Percentiles rank a stretch among this genome's conserved stretches.
Evolutionary conservation across 352 stramenopile genomes (phyloP).

Genomic region (Pythium dissotocum): DNA sequence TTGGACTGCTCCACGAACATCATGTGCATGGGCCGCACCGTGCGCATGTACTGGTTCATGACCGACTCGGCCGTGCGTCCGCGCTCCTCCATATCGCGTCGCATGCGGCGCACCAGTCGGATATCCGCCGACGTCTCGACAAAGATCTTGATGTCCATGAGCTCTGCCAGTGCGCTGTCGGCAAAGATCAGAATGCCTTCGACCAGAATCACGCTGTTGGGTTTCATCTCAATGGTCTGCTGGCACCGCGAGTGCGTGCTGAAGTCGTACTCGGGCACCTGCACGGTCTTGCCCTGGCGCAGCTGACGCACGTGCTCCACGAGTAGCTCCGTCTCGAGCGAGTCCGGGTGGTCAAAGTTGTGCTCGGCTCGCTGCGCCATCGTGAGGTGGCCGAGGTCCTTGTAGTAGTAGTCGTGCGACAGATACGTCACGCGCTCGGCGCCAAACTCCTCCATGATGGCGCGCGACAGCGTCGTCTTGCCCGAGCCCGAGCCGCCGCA

Average conservation of each 20-base stretch:
- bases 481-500: conserved; percentile 90
- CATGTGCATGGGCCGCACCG: conserved; percentile 98
- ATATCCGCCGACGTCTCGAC: conserved; percentile 96
- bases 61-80: conserved; percentile 93
- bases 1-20: conserved; percentile 98
- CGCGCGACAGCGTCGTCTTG: conserved; percentile 91
- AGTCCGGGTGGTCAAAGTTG: conserved; percentile 98
- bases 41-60: conserved; percentile 96
- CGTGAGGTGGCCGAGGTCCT: conserved; percentile 87
- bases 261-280: conserved; percentile 96
- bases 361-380: conserved; percentile 88
- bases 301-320: conserved; percentile 91
- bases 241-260: conserved; percentile 89
- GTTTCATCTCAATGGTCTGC: conserved; percentile 76
- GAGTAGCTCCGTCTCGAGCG: conserved; percentile 94
- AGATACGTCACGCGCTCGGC: conserved; percentile 92
- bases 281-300: conserved; percentile 81
- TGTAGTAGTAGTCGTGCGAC: conserved; percentile 98
- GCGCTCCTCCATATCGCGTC: conserved; percentile 94
- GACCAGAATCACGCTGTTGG: conserved; percentile 93
- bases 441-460: conserved; percentile 90
- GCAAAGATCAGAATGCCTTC: conserved; percentile 98
- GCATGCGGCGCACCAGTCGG: conserved; percentile 91
- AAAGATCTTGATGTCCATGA: conserved; percentile 98
- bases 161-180: conserved; percentile 81